These are phyloP conservation scores for Rhizopus arrhizus DNA, from an alignment of 371 early-diverging fungal species.

Conservation along the genomic window DNA sequence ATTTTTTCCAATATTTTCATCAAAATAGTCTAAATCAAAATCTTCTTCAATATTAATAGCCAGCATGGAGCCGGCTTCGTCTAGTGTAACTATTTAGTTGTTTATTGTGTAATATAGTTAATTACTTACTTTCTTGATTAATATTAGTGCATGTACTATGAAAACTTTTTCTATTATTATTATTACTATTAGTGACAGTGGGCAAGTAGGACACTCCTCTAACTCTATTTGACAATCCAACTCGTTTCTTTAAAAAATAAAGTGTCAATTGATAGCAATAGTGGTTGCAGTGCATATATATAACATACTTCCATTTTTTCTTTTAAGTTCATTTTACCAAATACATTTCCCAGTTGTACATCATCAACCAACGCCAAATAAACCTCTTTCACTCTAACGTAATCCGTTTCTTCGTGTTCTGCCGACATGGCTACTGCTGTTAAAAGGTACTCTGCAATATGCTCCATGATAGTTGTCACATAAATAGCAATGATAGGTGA, in stretches of 20 bases:
- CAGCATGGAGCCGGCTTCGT: constrained; percentile 28
- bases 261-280: too few species aligned
- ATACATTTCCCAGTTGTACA: constrained; percentile 55
- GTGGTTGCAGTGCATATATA: neutral
- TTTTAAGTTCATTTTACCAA: constrained; percentile 56
- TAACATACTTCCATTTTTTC: constrained; percentile 56
- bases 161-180: constrained; percentile 17
- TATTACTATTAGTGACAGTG: neutral
- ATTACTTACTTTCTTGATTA: constrained; percentile 19
- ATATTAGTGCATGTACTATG: neutral
- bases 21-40: constrained; percentile 38
- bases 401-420: constrained; percentile 63
- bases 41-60: constrained; percentile 34
- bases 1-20: constrained; percentile 28
- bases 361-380: constrained; percentile 61
- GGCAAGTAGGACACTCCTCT: constrained; percentile 19
- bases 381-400: constrained; percentile 62
- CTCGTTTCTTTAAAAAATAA: constrained; percentile 18
- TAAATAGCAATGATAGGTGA: constrained; percentile 69
- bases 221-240: constrained; percentile 19
- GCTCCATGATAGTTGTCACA: constrained; percentile 66
- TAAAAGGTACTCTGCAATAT: constrained; percentile 65
- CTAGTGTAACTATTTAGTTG: constrained; percentile 13
- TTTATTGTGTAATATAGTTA: neutral
- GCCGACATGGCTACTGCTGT: constrained; percentile 61